Base-by-base conservation (phyloP, 2,329 filamentous ascomycete species). In the Davidsoniella virescens region DNA sequence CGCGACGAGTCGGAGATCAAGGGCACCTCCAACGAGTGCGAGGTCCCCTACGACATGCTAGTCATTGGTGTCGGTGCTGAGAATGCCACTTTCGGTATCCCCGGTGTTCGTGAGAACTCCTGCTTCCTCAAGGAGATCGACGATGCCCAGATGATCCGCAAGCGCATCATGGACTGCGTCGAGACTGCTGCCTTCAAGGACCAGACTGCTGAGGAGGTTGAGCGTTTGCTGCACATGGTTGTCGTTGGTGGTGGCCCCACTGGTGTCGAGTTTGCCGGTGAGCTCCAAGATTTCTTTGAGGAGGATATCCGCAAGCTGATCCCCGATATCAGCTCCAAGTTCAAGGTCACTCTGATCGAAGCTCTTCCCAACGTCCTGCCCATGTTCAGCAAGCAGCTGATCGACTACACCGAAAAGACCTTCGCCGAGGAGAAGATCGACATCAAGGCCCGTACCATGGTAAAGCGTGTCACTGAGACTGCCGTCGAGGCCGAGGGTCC, bases 151-250 rank as follows among this genome's bases (percentile, higher is more conserved):
- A 78, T 79, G 62, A 98, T 98, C 64, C 87, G 92, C 63, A 95
- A 90, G 75, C 87, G 87, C 68, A 95, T 98, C 68, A 98, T 98
- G 92, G 92, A 98, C 71, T 98, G 92, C 65, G 88, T 94, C 59
- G 92, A 98, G 71, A 95, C 90, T 36, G 92, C 92, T 48, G 90
- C 87, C 55, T 95, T 98, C 82, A 96, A 96, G 77, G 90, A 87
- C 63, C 92, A 98, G 70, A 73, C 77, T 37, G 70, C 76, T 14
- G 86, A 92, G 57, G 93, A 98, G 69, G 72, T 94, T 63, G 82
- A 93, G 71, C 87, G 92, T 58, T 79, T 98, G 60, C 76, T 98
- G 64, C 90, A 96, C 75, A 96, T 96, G 88, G 92, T 98, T 50
- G 90, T 88, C 43, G 84, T 87, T 48, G 84, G 90, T 59, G 90